Evolutionary conservation across 768 basidiomycete species (phyloP).

Genomic region (Hericium erinaceus): DNA sequence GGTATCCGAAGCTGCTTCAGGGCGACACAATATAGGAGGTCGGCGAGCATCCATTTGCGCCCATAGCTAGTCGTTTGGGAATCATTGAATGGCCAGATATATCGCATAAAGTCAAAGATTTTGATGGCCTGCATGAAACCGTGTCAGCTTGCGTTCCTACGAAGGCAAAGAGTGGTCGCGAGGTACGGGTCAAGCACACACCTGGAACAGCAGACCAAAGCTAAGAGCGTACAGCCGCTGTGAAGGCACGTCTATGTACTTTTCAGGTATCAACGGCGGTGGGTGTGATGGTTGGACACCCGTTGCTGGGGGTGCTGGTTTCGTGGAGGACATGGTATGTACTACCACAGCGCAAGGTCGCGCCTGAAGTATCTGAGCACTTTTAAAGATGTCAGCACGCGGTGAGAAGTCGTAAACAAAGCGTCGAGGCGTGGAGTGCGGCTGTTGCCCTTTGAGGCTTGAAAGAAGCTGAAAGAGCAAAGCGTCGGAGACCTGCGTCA

Average conservation of each 20-base stretch:
- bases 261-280: constrained; percentile 60
- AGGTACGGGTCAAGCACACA: constrained; percentile 21
- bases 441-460: not conserved
- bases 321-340: not conserved
- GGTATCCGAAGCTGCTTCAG: constrained; percentile 67
- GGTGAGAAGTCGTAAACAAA: too few relatives aligned
- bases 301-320: not conserved
- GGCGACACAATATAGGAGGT: constrained; percentile 47
- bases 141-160: not conserved
- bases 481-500: not conserved
- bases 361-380: too few relatives aligned
- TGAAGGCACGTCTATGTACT: constrained; percentile 64
- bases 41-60: constrained; percentile 66
- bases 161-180: not conserved
- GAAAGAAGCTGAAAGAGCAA: not conserved
- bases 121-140: constrained; percentile 53
- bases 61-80: constrained; percentile 30
- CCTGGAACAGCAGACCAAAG: constrained; percentile 70
- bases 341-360: too few relatives aligned
- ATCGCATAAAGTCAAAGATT: constrained; percentile 56
- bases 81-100: constrained; percentile 37
- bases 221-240: constrained; percentile 75
- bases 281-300: not conserved
- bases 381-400: too few relatives aligned
- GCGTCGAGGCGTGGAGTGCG: too few relatives aligned